Evolutionary conservation across 2,329 filamentous ascomycete genomes (phyloP).

Genomic region (Torrubiellomyces zombiae): DNA sequence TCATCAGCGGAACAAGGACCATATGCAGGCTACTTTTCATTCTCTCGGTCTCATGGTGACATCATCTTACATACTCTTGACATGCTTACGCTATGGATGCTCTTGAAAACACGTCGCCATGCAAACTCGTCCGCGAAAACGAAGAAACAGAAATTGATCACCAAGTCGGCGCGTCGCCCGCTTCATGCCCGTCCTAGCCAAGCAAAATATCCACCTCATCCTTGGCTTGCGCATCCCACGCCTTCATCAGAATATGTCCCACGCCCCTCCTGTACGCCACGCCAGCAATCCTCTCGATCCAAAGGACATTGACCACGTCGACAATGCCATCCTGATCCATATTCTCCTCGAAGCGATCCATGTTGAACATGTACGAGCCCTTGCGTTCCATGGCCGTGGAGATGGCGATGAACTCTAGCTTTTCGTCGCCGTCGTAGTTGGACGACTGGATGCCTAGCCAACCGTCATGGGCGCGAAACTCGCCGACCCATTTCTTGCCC

Average conservation of each 20-base stretch:
- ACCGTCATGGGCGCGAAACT: conserved; percentile 25
- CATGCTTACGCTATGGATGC: no score
- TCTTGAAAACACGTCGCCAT: no score
- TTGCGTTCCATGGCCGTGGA: conserved; percentile 23
- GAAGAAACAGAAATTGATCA: background rate
- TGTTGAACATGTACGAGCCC: conserved; percentile 22
- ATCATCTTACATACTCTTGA: no score
- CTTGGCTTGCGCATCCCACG: conserved; percentile 22
- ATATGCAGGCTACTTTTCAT: no score
- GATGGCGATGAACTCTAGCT: conserved; percentile 26
- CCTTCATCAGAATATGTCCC: conserved; percentile 23
- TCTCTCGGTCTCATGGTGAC: no score
- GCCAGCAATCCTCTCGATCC: conserved; percentile 27
- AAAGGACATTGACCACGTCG: conserved; percentile 29
- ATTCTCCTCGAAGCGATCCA: conserved; percentile 22
- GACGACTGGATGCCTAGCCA: conserved; percentile 29
- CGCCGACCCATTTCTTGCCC: conserved; percentile 21
- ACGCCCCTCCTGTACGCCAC: conserved; percentile 24
- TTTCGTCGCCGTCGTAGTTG: conserved; percentile 27
- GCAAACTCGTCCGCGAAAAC: no score
- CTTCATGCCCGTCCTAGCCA: conserved; percentile 11
- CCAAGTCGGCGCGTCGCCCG: no score
- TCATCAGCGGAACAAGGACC: no score
- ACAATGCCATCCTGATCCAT: conserved; percentile 24
- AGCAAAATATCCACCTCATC: conserved; percentile 24